Evolutionary conservation across 768 basidiomycete genomes (phyloP).

Genomic region (Paxillus involutus): DNA sequence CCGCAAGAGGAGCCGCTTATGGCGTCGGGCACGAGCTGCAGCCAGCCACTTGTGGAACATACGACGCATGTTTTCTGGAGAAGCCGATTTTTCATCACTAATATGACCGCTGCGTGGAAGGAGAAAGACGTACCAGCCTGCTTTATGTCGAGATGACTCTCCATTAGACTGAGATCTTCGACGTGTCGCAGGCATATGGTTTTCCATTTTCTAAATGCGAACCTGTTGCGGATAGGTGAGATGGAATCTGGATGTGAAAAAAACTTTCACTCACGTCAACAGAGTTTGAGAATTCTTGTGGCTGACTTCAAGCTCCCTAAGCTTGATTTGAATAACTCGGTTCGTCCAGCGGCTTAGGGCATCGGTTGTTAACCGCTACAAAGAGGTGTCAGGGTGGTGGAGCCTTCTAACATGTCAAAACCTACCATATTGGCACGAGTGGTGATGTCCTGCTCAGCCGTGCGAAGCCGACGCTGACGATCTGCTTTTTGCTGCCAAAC

Average conservation of each 20-base stretch:
- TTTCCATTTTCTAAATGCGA: constrained; percentile 71
- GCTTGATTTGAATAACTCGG: constrained; percentile 70
- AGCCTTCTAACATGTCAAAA: background rate
- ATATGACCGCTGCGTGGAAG: background rate
- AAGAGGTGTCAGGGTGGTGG: constrained; percentile 2
- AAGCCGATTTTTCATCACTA: background rate
- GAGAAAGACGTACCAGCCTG: constrained; percentile 56
- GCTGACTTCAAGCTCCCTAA: constrained; percentile 64
- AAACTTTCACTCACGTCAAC: constrained; percentile 32
- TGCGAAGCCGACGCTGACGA: constrained; percentile 38
- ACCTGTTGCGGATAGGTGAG: constrained; percentile 33
- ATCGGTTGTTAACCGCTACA: constrained; percentile 52
- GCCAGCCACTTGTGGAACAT: constrained; percentile 72
- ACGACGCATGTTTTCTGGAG: constrained; percentile 62
- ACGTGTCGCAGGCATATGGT: constrained; percentile 57
- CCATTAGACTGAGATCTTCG: constrained; percentile 76
- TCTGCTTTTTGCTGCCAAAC: constrained; percentile 48
- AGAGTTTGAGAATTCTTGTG: constrained; percentile 44
- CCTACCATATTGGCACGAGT: constrained; percentile 42
- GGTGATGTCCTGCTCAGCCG: constrained; percentile 44
- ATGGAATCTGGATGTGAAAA: constrained; percentile 11
- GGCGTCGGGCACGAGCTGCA: constrained; percentile 57
- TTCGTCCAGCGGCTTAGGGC: constrained; percentile 65
- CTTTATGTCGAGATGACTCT: constrained; percentile 80
- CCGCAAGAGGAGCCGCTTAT: constrained; percentile 57